Evolutionary conservation across 495 filamentous ascomycete genomes (phyloP).

Genomic region (Podospora sp.): DNA sequence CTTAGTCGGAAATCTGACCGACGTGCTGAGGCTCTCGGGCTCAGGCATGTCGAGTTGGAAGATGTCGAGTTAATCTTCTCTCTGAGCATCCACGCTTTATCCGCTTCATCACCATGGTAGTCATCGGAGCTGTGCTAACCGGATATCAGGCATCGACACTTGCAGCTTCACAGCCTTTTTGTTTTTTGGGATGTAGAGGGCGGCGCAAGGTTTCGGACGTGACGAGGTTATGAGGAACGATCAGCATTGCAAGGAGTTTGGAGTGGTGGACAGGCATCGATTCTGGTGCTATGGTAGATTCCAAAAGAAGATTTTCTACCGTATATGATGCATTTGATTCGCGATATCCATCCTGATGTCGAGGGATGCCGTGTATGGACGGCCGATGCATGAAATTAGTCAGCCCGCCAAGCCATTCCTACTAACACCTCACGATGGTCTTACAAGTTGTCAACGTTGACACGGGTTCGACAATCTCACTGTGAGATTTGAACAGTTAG

Average conservation of each 20-base stretch:
- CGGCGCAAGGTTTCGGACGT: not conserved
- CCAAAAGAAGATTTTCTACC: not conserved
- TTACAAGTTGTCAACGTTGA: not conserved
- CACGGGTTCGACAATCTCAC: too few species aligned
- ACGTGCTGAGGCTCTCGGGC: conserved; percentile 26
- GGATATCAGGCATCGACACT: not conserved
- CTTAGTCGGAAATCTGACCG: conserved; percentile 59
- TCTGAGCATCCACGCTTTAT: conserved; percentile 46
- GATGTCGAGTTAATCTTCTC: conserved; percentile 67
- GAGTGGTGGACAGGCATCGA: not conserved
- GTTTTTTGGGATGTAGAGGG: not conserved
- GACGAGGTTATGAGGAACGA: not conserved
- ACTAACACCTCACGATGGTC: not conserved
- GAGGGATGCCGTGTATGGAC: not conserved
- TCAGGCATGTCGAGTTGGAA: conserved; percentile 38
- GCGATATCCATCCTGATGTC: not conserved
- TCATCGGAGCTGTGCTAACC: not conserved
- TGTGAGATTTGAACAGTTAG: too few species aligned
- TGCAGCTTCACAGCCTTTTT: not conserved
- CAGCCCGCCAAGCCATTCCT: not conserved
- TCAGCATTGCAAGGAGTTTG: not conserved
- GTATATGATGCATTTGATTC: not conserved
- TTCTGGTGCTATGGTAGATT: not conserved
- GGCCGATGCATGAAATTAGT: too few species aligned
- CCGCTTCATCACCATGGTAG: not conserved